Evolutionary conservation across 1,139 yeast genomes (phyloP).

Genomic region (Taphrina communis): DNA sequence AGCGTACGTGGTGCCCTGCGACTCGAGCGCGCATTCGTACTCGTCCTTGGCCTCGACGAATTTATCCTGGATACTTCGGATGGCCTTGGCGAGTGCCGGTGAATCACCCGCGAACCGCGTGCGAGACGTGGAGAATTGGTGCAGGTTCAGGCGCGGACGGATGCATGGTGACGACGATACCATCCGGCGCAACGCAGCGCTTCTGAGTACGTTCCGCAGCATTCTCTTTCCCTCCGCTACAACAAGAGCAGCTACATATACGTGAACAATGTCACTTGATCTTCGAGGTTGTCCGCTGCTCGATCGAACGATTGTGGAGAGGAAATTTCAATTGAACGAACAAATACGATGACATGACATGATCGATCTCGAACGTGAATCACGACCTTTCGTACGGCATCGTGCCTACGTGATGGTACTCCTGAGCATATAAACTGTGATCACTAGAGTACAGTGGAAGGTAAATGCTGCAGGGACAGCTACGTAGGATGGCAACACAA

Average conservation of each 20-base stretch:
- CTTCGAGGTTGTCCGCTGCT: too few species aligned
- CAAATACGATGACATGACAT: too few species aligned
- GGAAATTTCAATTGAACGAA: too few species aligned
- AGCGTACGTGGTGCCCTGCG: conserved; percentile 36
- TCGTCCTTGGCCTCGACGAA: conserved; percentile 39
- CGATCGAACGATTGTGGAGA: too few species aligned
- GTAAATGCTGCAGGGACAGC: not conserved
- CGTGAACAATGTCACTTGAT: too few species aligned
- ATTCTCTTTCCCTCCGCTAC: not conserved
- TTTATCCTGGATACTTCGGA: conserved; percentile 27
- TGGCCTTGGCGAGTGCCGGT: conserved; percentile 14
- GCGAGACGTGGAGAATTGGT: conserved; percentile 4
- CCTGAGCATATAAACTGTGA: too few species aligned
- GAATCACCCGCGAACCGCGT: conserved; percentile 5
- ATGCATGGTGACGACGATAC: not conserved
- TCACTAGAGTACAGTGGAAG: too few species aligned
- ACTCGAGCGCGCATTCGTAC: conserved; percentile 33
- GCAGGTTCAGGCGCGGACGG: not conserved
- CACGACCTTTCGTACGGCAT: too few species aligned
- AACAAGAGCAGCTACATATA: not conserved
- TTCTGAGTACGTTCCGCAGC: not conserved
- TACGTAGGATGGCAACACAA: conserved; percentile 36
- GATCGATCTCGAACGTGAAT: too few species aligned
- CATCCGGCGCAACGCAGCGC: not conserved
- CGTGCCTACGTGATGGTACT: too few species aligned